These are phyloP conservation scores for Emydomyces testavorans DNA, from an alignment of 2,329 filamentous ascomycete species.

Conservation along the genomic window DNA sequence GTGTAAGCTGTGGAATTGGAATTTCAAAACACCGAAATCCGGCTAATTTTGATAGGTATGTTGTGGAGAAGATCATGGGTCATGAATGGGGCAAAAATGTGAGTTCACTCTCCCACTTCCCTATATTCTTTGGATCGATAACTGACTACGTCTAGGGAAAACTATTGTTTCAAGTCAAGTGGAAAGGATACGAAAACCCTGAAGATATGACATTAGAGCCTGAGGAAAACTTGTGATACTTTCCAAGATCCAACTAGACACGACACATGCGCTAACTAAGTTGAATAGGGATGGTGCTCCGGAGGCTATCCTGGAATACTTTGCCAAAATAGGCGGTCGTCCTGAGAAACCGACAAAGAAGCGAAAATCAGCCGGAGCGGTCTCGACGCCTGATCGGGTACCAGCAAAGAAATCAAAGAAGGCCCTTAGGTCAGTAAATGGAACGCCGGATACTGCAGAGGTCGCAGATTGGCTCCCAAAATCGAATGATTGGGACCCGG, in stretches of 20 bases:
- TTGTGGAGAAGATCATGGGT: slow-evolving; percentile 32
- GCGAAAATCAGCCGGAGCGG: slow-evolving; percentile 21
- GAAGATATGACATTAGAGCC: slow-evolving; percentile 38
- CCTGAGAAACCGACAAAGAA: slow-evolving; percentile 23
- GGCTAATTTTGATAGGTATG: slow-evolving; percentile 23
- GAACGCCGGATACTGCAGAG: slow-evolving; percentile 19
- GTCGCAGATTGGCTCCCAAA: slow-evolving; percentile 31
- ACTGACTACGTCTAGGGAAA: slow-evolving; percentile 24
- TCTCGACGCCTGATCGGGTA: slow-evolving; percentile 21
- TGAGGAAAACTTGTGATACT: slow-evolving; percentile 33
- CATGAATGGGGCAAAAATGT: slow-evolving; percentile 31
- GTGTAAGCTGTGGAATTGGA: slow-evolving; percentile 22
- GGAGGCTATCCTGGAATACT: slow-evolving; percentile 34
- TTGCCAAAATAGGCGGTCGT: slow-evolving; percentile 31
- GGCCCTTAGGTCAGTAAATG: slow-evolving; percentile 12
- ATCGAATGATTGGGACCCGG: slow-evolving; percentile 34
- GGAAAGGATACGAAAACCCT: slow-evolving; percentile 37
- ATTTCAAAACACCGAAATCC: not conserved
- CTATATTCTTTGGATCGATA: slow-evolving; percentile 3
- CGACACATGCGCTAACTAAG: slow-evolving; percentile 16
- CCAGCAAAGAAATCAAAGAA: slow-evolving; percentile 24
- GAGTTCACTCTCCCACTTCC: slow-evolving; percentile 9
- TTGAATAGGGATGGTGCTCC: slow-evolving; percentile 29
- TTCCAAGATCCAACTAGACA: not conserved
- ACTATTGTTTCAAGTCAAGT: slow-evolving; percentile 36